Evolutionary conservation across 176 grass and related monocot genomes (phyloP).

Genomic region (Musa beccarii): DNA sequence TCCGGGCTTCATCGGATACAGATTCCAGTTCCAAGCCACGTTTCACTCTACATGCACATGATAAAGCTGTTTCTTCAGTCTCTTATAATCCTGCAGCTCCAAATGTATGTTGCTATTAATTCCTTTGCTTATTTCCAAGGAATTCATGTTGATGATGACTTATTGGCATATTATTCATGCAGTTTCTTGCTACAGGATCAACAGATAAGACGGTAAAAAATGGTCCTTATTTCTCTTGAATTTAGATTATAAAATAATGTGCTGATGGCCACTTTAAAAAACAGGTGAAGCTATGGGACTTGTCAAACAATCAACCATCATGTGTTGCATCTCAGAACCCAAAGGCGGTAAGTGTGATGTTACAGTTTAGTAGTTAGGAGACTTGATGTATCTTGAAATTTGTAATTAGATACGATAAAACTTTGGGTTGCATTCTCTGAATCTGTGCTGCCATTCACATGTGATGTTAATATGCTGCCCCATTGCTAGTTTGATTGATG

Average conservation of each 20-base stretch:
- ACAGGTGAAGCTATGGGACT: constrained; percentile 73
- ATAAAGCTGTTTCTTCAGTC: constrained; percentile 47
- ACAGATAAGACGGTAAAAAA: constrained; percentile 49
- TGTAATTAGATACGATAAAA: too few species aligned
- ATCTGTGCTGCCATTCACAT: too few species aligned
- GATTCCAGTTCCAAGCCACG: constrained; percentile 31
- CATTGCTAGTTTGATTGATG: too few species aligned
- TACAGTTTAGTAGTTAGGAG: too few species aligned
- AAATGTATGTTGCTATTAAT: constrained; percentile 29
- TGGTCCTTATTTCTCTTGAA: background rate
- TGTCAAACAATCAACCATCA: constrained; percentile 50
- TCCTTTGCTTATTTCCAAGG: background rate
- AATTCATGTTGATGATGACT: background rate
- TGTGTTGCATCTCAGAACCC: constrained; percentile 42
- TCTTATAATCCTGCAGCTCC: constrained; percentile 30
- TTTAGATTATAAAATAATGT: background rate
- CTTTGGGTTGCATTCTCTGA: too few species aligned
- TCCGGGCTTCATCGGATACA: constrained; percentile 48
- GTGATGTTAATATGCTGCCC: too few species aligned
- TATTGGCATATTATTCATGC: constrained; percentile 12
- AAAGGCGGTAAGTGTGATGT: constrained; percentile 39
- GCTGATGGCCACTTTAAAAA: constrained; percentile 10
- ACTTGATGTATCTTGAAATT: too few species aligned
- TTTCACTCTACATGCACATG: constrained; percentile 79
- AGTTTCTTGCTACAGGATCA: constrained; percentile 55